Evolutionary conservation across 225 moss, liverwort and hornwort species (phyloP).

Genomic region (Physcomitrellopsis africana): DNA sequence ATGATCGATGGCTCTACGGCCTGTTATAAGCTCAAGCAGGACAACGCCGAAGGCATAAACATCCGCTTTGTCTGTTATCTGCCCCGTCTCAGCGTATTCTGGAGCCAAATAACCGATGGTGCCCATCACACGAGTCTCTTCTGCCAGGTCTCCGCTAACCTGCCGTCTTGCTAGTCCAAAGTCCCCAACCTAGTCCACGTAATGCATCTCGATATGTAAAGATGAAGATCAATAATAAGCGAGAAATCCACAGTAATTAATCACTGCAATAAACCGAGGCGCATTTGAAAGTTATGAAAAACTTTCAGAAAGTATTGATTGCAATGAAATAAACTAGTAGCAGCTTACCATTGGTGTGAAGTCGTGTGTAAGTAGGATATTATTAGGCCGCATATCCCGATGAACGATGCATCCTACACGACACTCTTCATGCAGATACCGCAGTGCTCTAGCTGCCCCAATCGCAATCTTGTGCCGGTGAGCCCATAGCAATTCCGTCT

Average conservation of each 20-base stretch:
- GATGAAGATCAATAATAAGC: neutral
- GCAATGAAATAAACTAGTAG: neutral
- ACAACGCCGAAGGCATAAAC: slow-evolving; percentile 85
- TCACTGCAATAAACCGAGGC: neutral
- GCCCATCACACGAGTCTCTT: slow-evolving; percentile 67
- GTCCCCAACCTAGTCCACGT: slow-evolving; percentile 63
- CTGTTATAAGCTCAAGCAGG: slow-evolving; percentile 80
- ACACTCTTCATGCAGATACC: slow-evolving; percentile 59
- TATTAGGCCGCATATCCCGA: slow-evolving; percentile 60
- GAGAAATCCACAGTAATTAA: neutral
- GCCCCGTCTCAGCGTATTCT: slow-evolving; percentile 74
- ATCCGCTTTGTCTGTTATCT: slow-evolving; percentile 83
- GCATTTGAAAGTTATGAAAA: neutral
- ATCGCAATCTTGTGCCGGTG: slow-evolving; percentile 50
- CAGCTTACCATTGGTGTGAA: slow-evolving; percentile 53
- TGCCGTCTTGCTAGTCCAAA: slow-evolving; percentile 77
- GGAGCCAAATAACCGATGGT: slow-evolving; percentile 85
- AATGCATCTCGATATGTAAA: slow-evolving; percentile 8
- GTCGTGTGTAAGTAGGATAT: slow-evolving; percentile 59
- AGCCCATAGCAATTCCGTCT: slow-evolving; percentile 47
- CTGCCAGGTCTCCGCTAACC: slow-evolving; percentile 59
- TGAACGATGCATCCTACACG: slow-evolving; percentile 63
- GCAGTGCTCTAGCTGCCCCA: slow-evolving; percentile 51
- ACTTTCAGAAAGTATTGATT: neutral
- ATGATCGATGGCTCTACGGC: slow-evolving; percentile 73